Base-by-base conservation (phyloP, 164 flowering plant genomes). In the Cinnamomum micranthum region DNA sequence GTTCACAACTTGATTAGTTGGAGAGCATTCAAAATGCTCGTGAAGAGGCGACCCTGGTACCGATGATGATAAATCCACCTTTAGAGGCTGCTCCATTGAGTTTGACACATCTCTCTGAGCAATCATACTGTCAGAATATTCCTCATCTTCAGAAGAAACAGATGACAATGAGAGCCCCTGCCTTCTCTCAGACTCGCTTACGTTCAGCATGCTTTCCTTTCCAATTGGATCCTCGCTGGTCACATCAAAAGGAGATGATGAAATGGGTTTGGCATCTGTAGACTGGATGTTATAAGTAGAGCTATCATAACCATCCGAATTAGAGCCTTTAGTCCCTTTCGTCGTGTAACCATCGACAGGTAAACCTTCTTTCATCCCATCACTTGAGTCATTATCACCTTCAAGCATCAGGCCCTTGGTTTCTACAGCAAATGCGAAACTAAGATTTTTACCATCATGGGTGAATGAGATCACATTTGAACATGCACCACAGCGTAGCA, bases 401-500 rank as follows among this genome's bases (percentile, higher is more conserved):
- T 50, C 72, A 3, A 28, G 68, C 50, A 76, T 24, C 14, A 27
- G 55, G 66, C 50, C 63, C 69, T 77, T 77, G 50, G 47, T 41
- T 41, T 41, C 47, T 41, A 41, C 47, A 6, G 47, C 47, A 41
- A 41, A 64, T 1, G 87, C 80, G 70, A 84, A 68, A 74, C 82
- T 73, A 74, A 88, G 75, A 47, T 84, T 88, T 78, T 84, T 85
- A 23, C 80, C 72, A 22, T 84, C 78, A 72, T 84, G 60, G 14
- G 76, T 60, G 71, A 85, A 72, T 28, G 77, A 71, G 41, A 92
- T 84, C 55, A 88, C 73, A 10, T 85, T 75, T 41, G 90, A 88
- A 79, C 98, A 94, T 1, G 88, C 82, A 31, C 94, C 97, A 80
- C 98, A 94, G 28, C 74, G 85, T 70, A 94, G 41, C 76, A 85